Evolutionary conservation across 129 eudicot genomes (phyloP), one percentile per base, ranked within the genome.

Genomic region (Lonicera japonica): DNA sequence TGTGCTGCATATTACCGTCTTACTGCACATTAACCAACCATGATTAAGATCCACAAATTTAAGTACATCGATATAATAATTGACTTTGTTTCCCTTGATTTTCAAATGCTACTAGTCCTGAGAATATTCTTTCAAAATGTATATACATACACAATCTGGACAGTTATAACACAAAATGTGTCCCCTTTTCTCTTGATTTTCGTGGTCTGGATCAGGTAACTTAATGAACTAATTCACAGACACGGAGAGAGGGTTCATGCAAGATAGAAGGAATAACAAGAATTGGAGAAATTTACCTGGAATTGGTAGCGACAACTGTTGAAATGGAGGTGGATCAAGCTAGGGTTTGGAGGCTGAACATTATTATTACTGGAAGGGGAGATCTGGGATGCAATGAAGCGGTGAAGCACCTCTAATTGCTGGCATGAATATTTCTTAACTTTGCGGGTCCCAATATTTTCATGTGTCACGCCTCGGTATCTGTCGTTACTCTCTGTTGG

Each of bases 1-100:
- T 65, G 59, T 70, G 95, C 84, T 75, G 84, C 96, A 94, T 94
- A 43, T 77, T 79, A 29, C 40, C 55, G 66, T 46, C 60, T n/a
- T 4, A 16, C 19, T 29, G 36, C 36, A 29, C 19, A 13, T 14
- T 50, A 50, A 50, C 55, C 55, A 50, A 50, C 18, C 55, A 50
- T 20, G 21, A 50, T 14, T 14, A 50, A 43, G 16, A 14, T 43
- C 13, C 3, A 43, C 50, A 4, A 10, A 43, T 43, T 43, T 15
- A 45, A 45, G n/a, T 10, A 45, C 51, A 1, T 15, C 13, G n/a
- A 45, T 15, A 29, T 6, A 29, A 29, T 45, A 45, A 45, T 45
- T 11, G 15, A 45, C 51, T 15, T 10, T 45, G 36, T 45, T 45
- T 11, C 15, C 51, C 1, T 10, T 15, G 14, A 45, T 15, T 45